Conservation (phyloP, 139 green algal genomes). For the Diplosphaera chodatii region DNA sequence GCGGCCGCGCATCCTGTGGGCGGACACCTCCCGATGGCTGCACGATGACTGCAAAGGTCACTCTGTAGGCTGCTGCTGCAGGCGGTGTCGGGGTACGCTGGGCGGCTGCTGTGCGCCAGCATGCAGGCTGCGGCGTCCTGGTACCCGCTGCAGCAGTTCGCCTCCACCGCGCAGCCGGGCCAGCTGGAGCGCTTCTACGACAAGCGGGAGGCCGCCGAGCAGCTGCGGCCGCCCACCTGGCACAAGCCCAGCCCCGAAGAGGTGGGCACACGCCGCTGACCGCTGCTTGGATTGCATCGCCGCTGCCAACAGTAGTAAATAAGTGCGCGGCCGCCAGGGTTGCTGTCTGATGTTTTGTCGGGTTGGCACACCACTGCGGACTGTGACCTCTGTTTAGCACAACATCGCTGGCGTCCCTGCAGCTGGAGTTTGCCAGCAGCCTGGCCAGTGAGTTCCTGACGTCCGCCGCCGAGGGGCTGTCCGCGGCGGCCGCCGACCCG, state of each 20-base stretch:
- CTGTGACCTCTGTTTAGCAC: too few species aligned
- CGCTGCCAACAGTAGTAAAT: too few species aligned
- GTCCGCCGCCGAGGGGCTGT: constrained; percentile 7
- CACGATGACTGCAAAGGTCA: too few species aligned
- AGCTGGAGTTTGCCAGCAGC: constrained; percentile 9
- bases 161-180: constrained; percentile 8
- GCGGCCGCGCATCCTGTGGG: too few species aligned
- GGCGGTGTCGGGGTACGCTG: constrained; percentile 18
- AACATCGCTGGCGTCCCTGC: background rate
- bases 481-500: background rate
- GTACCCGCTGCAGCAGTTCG: constrained; percentile 39
- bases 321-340: too few species aligned
- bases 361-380: too few species aligned
- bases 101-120: constrained; percentile 13
- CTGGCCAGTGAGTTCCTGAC: constrained; percentile 18
- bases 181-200: constrained; percentile 30
- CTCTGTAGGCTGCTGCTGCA: too few species aligned
- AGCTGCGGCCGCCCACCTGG: constrained; percentile 5
- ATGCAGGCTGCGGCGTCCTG: constrained; percentile 16
- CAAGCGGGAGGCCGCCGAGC: constrained; percentile 9
- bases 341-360: too few species aligned
- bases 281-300: too few species aligned
- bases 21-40: too few species aligned
- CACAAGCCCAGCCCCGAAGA: constrained; percentile 12
- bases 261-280: constrained; percentile 6